A percentile compares a stretch with the other conserved stretches of the same genome.
phyloP scores from a whole-genome alignment of 2,329 filamentous ascomycete species.

The Pseudogymnoascus sp. region DNA sequence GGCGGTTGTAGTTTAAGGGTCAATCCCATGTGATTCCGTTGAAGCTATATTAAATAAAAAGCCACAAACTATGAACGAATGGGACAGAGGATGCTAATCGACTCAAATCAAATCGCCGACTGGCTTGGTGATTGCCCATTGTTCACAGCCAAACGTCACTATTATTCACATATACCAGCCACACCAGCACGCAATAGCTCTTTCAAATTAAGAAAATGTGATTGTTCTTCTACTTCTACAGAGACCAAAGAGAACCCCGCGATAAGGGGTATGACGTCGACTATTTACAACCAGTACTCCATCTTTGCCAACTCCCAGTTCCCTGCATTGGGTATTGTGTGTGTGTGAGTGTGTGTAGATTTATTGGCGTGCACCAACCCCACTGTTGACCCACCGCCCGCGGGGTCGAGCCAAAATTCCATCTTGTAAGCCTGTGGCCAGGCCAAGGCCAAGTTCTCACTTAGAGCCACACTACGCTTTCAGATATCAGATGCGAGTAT shows the following conservation, averaged over 20 bases:
- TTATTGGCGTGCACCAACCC: background rate
- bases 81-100: background rate
- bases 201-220: background rate
- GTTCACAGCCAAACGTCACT: background rate
- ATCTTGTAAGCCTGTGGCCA: background rate
- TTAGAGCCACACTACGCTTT: conserved; percentile 23
- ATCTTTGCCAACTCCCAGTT: background rate
- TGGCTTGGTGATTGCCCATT: background rate
- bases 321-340: conserved; percentile 3
- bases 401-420: background rate
- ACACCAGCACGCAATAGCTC: background rate
- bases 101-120: background rate
- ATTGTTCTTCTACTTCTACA: conserved; percentile 4
- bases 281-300: conserved; percentile 1
- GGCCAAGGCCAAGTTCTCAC: background rate
- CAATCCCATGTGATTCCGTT: background rate
- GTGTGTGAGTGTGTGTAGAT: background rate
- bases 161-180: background rate
- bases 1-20: background rate
- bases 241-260: background rate
- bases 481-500: no score
- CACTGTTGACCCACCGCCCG: background rate
- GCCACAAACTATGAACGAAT: background rate
- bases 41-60: background rate
- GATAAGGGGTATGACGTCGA: conserved; percentile 7